Conservation (phyloP, 2,329 filamentous ascomycete species). For the Teratosphaeria gauchensis region DNA sequence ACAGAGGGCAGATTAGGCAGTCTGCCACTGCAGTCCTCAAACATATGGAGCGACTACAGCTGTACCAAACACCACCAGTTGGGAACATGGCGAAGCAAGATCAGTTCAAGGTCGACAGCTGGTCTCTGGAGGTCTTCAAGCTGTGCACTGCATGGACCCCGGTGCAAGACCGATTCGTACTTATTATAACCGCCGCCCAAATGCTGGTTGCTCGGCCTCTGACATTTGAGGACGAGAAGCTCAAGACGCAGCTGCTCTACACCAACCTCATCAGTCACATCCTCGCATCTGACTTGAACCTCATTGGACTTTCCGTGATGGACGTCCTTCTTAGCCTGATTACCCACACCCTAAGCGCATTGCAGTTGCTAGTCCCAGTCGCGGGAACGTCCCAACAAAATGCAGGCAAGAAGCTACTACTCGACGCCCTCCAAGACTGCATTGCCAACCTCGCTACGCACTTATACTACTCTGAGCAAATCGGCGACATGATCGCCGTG, state of each 20-base stretch:
- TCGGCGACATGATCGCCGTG: conserved; percentile 83
- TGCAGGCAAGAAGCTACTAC: conserved; percentile 32
- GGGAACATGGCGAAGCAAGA: conserved; percentile 32
- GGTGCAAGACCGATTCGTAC: conserved; percentile 87
- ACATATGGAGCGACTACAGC: conserved; percentile 48
- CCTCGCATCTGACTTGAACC: conserved; percentile 77
- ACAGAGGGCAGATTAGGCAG: conserved; percentile 67
- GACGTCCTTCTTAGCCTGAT: conserved; percentile 81
- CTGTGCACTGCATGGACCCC: conserved; percentile 79
- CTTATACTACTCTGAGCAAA: conserved; percentile 93
- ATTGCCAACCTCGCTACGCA: conserved; percentile 89
- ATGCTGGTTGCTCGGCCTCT: conserved; percentile 59
- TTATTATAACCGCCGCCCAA: conserved; percentile 74
- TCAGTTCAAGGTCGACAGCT: conserved; percentile 39
- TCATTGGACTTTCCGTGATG: conserved; percentile 94
- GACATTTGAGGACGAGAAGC: conserved; percentile 50
- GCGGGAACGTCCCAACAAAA: conserved; percentile 17
- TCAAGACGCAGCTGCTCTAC: conserved; percentile 66
- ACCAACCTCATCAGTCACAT: conserved; percentile 72
- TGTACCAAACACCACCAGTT: conserved; percentile 6
- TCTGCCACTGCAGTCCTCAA: conserved; percentile 65
- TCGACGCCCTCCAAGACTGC: conserved; percentile 65
- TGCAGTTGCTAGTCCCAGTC: conserved; percentile 50
- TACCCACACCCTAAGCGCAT: conserved; percentile 67
- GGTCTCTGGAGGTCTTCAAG: conserved; percentile 75